Evolutionary conservation across 192 early-diverging fungal genomes (phyloP).

Genomic region (Chytriomyces hyalinus): DNA sequence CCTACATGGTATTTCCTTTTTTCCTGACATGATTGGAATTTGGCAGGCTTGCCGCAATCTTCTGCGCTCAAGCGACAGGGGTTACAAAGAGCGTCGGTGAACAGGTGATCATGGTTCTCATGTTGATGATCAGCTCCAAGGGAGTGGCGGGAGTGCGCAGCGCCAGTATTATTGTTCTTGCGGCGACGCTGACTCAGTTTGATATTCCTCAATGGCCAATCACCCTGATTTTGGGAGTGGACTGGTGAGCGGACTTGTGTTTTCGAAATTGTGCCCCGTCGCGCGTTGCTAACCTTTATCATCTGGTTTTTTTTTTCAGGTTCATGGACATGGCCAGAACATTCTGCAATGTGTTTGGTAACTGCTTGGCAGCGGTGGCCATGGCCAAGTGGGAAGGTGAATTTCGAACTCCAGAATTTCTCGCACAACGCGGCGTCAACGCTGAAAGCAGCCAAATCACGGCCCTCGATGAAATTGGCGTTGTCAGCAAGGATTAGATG

Average conservation of each 20-base stretch:
- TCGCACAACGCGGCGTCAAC: too few relatives aligned
- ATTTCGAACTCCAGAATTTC: constrained; percentile 49
- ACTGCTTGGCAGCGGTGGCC: constrained; percentile 69
- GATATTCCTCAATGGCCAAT: constrained; percentile 65
- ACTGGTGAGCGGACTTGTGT: constrained; percentile 43
- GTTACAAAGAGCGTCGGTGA: constrained; percentile 56
- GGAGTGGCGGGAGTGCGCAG: constrained; percentile 55
- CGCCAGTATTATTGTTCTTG: constrained; percentile 68
- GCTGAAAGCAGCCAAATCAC: too few relatives aligned
- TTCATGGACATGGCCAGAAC: constrained; percentile 81
- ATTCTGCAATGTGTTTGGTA: constrained; percentile 69
- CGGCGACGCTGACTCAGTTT: constrained; percentile 56
- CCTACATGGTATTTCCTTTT: constrained; percentile 63
- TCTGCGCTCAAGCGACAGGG: constrained; percentile 66
- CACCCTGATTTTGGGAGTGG: constrained; percentile 70
- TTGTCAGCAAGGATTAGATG: too few relatives aligned
- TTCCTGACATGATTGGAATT: too few relatives aligned
- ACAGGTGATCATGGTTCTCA: constrained; percentile 70
- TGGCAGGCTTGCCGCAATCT: constrained; percentile 61
- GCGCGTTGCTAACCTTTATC: too few relatives aligned
- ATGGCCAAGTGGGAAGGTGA: constrained; percentile 71
- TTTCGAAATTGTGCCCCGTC: too few relatives aligned
- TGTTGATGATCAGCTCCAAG: constrained; percentile 74
- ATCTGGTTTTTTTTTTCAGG: background rate
- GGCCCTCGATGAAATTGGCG: too few relatives aligned